Conservation (phyloP, 352 stramenopile genomes). For the Globisporangium iwayamae region DNA sequence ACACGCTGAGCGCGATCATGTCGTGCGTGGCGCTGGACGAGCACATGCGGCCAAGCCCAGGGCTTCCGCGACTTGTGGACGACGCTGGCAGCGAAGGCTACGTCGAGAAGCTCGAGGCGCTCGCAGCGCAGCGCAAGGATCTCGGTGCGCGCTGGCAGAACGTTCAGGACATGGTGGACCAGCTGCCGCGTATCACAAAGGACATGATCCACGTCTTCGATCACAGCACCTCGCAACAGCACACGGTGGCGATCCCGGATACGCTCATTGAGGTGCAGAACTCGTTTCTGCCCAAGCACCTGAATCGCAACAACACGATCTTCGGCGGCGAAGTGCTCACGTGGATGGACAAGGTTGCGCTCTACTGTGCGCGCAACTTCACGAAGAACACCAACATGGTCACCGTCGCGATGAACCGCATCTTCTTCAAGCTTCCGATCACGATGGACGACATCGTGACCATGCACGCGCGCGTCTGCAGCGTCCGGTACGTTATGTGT, state of each 20-base stretch:
- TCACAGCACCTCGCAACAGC: conserved; percentile 31
- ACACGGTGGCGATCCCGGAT: conserved; percentile 50
- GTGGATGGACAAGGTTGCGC: conserved; percentile 24
- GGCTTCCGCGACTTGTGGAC: conserved; percentile 44
- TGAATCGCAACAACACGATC: conserved; percentile 77
- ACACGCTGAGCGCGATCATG: conserved; percentile 71
- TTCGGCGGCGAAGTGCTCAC: conserved; percentile 57
- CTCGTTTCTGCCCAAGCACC: conserved; percentile 66
- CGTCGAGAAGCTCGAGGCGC: conserved; percentile 46
- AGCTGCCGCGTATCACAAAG: conserved; percentile 49
- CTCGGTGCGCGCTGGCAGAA: conserved; percentile 53
- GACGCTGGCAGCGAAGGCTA: conserved; percentile 34
- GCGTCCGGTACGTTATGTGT: conserved; percentile 18
- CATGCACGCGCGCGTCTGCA: conserved; percentile 25
- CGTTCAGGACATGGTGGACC: conserved; percentile 63
- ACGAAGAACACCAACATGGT: conserved; percentile 27
- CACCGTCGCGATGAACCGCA: conserved; percentile 26
- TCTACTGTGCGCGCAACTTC: conserved; percentile 27
- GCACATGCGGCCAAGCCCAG: conserved; percentile 52
- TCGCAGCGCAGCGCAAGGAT: conserved; percentile 60
- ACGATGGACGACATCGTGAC: conserved; percentile 27
- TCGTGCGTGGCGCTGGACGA: conserved; percentile 65
- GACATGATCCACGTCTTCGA: conserved; percentile 59
- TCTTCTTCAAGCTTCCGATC: conserved; percentile 31
- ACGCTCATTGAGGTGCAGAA: conserved; percentile 75